phyloP scores from a whole-genome alignment of 1,284 basidiomycete genomes.

The Fistulinella cinereoalba region DNA sequence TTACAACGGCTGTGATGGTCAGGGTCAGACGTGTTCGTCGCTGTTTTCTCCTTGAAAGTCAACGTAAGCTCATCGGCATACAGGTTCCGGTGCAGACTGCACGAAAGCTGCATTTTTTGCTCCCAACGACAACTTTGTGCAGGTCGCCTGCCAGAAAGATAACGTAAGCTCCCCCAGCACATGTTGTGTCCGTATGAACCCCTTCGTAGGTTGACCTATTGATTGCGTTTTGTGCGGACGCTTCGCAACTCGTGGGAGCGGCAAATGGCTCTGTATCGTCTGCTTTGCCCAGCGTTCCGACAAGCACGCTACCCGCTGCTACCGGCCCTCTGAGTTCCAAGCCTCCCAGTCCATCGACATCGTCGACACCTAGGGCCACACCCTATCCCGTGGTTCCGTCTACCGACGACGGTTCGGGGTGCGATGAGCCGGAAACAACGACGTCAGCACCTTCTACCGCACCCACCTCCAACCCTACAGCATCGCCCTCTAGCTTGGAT shows the following conservation, averaged over 20 bases:
- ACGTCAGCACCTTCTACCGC: not conserved
- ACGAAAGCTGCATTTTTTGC: conserved; percentile 37
- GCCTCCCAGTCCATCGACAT: not conserved
- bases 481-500: not conserved
- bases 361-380: not conserved
- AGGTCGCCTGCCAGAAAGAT: conserved; percentile 34
- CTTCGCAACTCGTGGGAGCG: conserved; percentile 15
- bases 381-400: not conserved
- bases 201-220: conserved; percentile 24
- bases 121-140: conserved; percentile 40
- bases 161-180: conserved; percentile 21
- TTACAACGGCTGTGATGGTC: conserved; percentile 23
- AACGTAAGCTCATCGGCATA: not conserved
- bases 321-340: not conserved
- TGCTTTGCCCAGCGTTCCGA: not conserved
- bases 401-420: not conserved
- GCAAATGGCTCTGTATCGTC: not conserved
- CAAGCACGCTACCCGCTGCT: not conserved
- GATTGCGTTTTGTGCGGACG: conserved; percentile 27
- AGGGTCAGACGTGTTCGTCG: conserved; percentile 22
- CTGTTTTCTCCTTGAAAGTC: not conserved
- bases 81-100: conserved; percentile 26
- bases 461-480: not conserved
- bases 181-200: not conserved
- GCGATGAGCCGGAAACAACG: not conserved